Conservation (phyloP, 257 asterid genomes). For the Penstemon davidsonii region DNA sequence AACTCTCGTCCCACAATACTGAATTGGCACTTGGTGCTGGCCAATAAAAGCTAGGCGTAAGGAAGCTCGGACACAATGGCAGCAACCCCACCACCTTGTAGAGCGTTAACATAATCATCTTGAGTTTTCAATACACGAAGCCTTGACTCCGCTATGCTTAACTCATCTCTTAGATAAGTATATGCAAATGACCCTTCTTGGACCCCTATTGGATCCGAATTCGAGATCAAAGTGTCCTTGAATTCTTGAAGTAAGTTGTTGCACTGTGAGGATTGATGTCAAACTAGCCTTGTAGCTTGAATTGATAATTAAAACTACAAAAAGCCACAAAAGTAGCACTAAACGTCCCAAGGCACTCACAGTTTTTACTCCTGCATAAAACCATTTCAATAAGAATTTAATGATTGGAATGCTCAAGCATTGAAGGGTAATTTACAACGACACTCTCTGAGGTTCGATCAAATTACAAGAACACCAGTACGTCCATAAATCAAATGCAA, state of each 20-base stretch:
- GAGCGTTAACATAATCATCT: conserved; percentile 54
- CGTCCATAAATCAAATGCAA: too few relatives aligned
- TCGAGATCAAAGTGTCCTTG: conserved; percentile 71
- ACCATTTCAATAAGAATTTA: conserved; percentile 1
- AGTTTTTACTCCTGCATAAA: conserved; percentile 78
- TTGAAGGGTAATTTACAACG: too few relatives aligned
- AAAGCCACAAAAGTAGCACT: conserved; percentile 87
- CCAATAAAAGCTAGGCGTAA: conserved; percentile 65
- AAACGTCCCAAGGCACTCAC: conserved; percentile 87
- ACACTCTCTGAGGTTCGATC: too few relatives aligned
- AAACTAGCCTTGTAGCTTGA: conserved; percentile 98
- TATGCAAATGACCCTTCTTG: conserved; percentile 89
- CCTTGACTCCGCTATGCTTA: conserved; percentile 64
- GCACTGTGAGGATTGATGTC: conserved; percentile 94
- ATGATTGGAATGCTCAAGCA: too few relatives aligned
- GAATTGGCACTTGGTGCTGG: conserved; percentile 68
- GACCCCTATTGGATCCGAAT: conserved; percentile 79
- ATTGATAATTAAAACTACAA: conserved; percentile 86
- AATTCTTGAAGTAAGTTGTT: conserved; percentile 69
- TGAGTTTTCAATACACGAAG: conserved; percentile 58
- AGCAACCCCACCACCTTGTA: conserved; percentile 74
- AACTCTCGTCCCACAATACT: conserved; percentile 77
- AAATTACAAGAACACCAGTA: too few relatives aligned
- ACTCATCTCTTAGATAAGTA: conserved; percentile 63
- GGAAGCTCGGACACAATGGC: conserved; percentile 95